These are phyloP conservation scores for Mucor racemosus DNA, from an alignment of 371 early-diverging fungal species.

Conservation along the genomic window DNA sequence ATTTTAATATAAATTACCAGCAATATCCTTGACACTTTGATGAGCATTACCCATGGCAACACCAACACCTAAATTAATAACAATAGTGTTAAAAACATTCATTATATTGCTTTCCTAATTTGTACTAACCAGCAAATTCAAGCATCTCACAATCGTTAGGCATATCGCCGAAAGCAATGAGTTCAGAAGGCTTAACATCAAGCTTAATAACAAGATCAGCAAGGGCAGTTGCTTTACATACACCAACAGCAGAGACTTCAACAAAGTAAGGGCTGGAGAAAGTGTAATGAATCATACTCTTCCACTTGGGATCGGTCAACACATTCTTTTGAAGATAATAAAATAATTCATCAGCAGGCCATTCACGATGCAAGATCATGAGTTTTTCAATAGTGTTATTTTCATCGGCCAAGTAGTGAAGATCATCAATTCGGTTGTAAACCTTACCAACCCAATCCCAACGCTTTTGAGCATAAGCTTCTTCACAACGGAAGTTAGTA, in stretches of 20 bases:
- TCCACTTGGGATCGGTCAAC: slow-evolving; percentile 35
- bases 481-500: slow-evolving; percentile 38
- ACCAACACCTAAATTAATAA: slow-evolving; percentile 22
- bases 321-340: slow-evolving; percentile 31
- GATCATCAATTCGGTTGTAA: slow-evolving; percentile 28
- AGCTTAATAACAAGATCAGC: slow-evolving; percentile 38
- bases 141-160: slow-evolving; percentile 63
- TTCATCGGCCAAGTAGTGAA: slow-evolving; percentile 28
- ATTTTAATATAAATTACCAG: slow-evolving; percentile 30
- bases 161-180: slow-evolving; percentile 63
- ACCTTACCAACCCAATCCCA: slow-evolving; percentile 27
- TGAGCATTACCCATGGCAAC: slow-evolving; percentile 51
- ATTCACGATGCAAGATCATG: slow-evolving; percentile 39
- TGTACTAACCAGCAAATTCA: slow-evolving; percentile 45
- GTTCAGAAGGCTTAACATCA: slow-evolving; percentile 27
- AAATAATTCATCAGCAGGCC: slow-evolving; percentile 34
- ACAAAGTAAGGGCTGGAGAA: slow-evolving; percentile 54
- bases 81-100: slow-evolving; percentile 13
- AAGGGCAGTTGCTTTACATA: slow-evolving; percentile 56
- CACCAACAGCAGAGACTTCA: slow-evolving; percentile 58
- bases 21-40: slow-evolving; percentile 37
- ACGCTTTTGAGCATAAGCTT: slow-evolving; percentile 33
- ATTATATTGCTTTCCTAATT: not conserved
- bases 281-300: slow-evolving; percentile 35
- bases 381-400: slow-evolving; percentile 43